Evolutionary conservation across 2,329 filamentous ascomycete species (phyloP), one percentile per base, ranked within the genome.

Genomic region (Sporothrix sp.): DNA sequence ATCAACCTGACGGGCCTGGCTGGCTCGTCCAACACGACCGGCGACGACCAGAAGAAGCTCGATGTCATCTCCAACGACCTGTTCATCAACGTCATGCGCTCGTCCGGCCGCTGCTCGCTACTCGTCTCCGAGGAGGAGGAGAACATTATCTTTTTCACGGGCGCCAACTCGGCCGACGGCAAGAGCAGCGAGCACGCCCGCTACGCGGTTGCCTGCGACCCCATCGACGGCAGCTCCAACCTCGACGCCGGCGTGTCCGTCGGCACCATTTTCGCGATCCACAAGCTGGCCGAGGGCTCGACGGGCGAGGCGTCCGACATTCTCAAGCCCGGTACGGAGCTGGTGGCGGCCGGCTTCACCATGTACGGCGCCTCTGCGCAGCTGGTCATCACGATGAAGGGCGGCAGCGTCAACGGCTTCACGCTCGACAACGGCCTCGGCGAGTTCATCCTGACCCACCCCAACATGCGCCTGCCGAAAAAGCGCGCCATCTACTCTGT

Each of bases 71-170:
- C 90, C 67, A 97, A 98, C 67, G 93, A 98, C 66, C 78, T 98
- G 61, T 98, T 98, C 73, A 87, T 98, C 64, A 84, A 87, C 55
- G 87, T 90, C 57, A 97, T 98, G 93, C 81, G 81, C 60, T 91
- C 87, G 48, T 95, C 86, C 25, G 90, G 88, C 61, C 90, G 89
- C 68, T 93, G 90, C 66, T 82, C 88, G 48, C 74, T 97, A 53
- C 75, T 98, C 32, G 90, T 98, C n/a, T 98, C 93, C 1, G 93
- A 98, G 69, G 93, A 98, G 66, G 91, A 97, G 68, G 93, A 98
- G 58, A 80, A 97, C 49, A 76, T 87, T 58, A 95, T 98, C 65
- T 81, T 82, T 66, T 97, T 97, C 73, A 79, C 85, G n/a, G 46
- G 47, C 16, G 33, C 45, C 23, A 35, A 51, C 48, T 39, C 44